Percentiles rank a stretch among this genome's conserved stretches.
phyloP scores from a whole-genome alignment of 345 rosid species.

The Mallotus nudiflorus region DNA sequence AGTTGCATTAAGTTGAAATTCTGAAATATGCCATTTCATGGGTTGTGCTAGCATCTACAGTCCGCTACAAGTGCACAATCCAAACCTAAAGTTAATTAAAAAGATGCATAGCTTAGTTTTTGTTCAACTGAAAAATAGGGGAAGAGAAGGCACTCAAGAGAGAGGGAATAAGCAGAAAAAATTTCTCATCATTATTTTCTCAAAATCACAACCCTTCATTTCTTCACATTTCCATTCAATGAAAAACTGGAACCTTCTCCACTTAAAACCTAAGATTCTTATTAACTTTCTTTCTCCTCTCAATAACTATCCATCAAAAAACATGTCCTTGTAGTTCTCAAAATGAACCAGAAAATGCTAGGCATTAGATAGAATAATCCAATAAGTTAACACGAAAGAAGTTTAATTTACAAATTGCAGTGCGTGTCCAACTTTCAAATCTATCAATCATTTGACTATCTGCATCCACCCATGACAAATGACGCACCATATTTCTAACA shows the following conservation, averaged over 20 bases:
- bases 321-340: not conserved
- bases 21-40: not conserved
- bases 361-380: not conserved
- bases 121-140: too few relatives aligned
- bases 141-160: not conserved
- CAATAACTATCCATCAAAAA: not conserved
- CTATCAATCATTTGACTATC: not conserved
- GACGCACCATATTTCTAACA: not conserved
- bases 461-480: not conserved
- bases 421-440: not conserved
- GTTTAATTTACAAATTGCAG: not conserved
- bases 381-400: not conserved
- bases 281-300: not conserved
- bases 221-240: not conserved
- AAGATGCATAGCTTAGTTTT: not conserved
- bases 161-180: not conserved
- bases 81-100: not conserved
- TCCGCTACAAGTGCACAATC: conserved; percentile 3
- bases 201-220: not conserved
- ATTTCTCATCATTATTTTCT: too few relatives aligned
- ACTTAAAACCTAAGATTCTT: conserved; percentile 1
- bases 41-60: not conserved
- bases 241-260: not conserved
- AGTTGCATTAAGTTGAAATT: too few relatives aligned
- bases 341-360: not conserved